phyloP scores from a whole-genome alignment of 768 basidiomycete species.

The Fomitopsis serialis region DNA sequence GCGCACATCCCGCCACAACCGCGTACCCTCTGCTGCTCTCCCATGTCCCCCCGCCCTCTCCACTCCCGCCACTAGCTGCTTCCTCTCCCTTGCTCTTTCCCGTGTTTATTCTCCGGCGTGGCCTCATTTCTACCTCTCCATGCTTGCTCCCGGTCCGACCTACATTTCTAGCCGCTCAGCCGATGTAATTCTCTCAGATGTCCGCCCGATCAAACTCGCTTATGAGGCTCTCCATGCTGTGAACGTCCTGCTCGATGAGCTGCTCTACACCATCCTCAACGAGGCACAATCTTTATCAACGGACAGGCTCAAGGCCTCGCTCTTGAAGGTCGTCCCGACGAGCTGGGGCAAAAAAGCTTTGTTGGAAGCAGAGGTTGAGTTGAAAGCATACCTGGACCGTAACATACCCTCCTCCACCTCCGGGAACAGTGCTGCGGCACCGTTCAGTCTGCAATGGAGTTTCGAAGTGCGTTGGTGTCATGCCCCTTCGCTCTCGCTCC shows the following conservation, averaged over 20 bases:
- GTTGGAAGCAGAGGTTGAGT: conserved; percentile 88
- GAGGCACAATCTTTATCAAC: conserved; percentile 66
- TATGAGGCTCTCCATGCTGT: conserved; percentile 70
- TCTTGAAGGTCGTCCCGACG: conserved; percentile 71
- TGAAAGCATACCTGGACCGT: conserved; percentile 85
- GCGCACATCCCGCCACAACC: neutral
- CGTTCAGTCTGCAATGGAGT: conserved; percentile 68
- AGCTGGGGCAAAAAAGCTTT: conserved; percentile 87
- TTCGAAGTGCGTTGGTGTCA: conserved; percentile 50
- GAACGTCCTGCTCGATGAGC: conserved; percentile 82
- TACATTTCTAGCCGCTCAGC: conserved; percentile 84
- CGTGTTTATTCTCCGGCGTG: neutral
- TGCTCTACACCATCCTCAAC: conserved; percentile 67
- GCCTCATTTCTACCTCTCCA: neutral
- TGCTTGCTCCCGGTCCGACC: conserved; percentile 41
- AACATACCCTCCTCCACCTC: conserved; percentile 31
- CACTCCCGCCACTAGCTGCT: neutral
- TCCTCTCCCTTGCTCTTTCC: neutral
- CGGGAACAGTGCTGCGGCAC: conserved; percentile 42
- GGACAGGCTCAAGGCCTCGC: conserved; percentile 64
- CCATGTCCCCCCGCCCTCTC: neutral
- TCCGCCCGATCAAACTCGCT: conserved; percentile 85
- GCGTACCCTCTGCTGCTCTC: neutral
- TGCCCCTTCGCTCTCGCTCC: neutral
- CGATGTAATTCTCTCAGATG: conserved; percentile 88